A percentile compares a stretch with the other conserved stretches of the same genome.
These are phyloP conservation scores for Phytopythium litorale DNA, from an alignment of 352 stramenopile species.

Conservation along the genomic window DNA sequence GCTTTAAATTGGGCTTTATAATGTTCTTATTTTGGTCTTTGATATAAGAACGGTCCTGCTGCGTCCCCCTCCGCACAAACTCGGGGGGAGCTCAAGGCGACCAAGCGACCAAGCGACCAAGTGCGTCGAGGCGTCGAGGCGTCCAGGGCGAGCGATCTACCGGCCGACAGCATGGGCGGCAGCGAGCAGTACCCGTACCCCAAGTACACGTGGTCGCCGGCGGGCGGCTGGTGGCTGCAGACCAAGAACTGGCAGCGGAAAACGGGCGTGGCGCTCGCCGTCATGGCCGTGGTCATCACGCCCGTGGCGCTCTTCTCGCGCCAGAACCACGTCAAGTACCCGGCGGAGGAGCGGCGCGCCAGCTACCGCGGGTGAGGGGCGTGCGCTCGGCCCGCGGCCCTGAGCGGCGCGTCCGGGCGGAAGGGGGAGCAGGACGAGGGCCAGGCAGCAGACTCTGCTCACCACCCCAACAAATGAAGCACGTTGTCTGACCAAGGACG, in stretches of 20 bases:
- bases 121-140: constrained; percentile 4
- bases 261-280: constrained; percentile 52
- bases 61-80: background rate
- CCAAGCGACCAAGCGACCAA: background rate
- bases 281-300: constrained; percentile 39
- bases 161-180: constrained; percentile 50
- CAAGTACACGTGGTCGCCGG: constrained; percentile 85
- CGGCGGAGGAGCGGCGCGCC: constrained; percentile 54
- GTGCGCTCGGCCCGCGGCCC: no score
- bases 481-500: background rate
- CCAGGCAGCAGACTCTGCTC: no score
- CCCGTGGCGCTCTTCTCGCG: constrained; percentile 64
- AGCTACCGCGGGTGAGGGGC: background rate
- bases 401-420: background rate
- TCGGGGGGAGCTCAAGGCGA: background rate
- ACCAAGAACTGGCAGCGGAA: constrained; percentile 83
- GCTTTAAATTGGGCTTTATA: no score
- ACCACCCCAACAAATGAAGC: no score
- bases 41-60: no score
- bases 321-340: constrained; percentile 68
- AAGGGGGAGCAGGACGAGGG: no score
- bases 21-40: no score
- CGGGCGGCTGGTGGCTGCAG: constrained; percentile 83
- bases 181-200: constrained; percentile 83
- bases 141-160: constrained; percentile 8